Conservation (phyloP, 2,329 filamentous ascomycete genomes). For the Sclerotinia minor region DNA sequence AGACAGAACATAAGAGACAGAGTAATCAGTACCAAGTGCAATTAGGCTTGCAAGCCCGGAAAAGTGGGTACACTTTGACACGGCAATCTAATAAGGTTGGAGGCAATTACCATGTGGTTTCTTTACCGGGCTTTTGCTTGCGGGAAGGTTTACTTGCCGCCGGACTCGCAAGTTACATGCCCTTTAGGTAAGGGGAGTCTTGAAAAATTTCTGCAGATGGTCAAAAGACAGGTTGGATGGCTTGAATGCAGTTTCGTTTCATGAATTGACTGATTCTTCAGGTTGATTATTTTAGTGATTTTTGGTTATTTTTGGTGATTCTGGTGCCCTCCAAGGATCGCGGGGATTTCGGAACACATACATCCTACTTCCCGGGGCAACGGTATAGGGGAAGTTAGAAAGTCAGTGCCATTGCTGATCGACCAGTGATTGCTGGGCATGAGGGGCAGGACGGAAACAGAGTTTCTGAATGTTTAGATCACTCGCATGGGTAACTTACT, state of each 20-base stretch:
- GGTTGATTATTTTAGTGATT: too few relatives aligned
- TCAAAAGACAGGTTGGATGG: neutral
- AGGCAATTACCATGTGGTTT: neutral
- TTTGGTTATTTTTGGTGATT: too few relatives aligned
- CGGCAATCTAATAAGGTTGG: conserved; percentile 15
- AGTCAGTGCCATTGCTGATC: neutral
- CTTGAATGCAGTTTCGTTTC: neutral
- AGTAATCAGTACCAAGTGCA: neutral
- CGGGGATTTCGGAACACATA: conserved; percentile 2
- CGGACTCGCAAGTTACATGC: neutral
- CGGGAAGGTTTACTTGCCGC: neutral
- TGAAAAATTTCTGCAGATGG: neutral
- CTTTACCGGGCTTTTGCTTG: neutral
- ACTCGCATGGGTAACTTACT: conserved; percentile 11
- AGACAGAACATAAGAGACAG: neutral
- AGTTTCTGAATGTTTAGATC: conserved; percentile 1
- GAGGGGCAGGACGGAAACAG: conserved; percentile 3
- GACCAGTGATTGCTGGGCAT: neutral
- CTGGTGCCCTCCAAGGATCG: neutral
- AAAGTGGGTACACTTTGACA: conserved; percentile 2
- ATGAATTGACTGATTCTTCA: neutral
- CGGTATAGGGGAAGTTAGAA: neutral
- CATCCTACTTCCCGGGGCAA: neutral
- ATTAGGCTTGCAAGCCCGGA: conserved; percentile 1
- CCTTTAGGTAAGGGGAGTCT: neutral